phyloP scores from a whole-genome alignment of 805 yeast species.

The Barnettozyma botsteinii region DNA sequence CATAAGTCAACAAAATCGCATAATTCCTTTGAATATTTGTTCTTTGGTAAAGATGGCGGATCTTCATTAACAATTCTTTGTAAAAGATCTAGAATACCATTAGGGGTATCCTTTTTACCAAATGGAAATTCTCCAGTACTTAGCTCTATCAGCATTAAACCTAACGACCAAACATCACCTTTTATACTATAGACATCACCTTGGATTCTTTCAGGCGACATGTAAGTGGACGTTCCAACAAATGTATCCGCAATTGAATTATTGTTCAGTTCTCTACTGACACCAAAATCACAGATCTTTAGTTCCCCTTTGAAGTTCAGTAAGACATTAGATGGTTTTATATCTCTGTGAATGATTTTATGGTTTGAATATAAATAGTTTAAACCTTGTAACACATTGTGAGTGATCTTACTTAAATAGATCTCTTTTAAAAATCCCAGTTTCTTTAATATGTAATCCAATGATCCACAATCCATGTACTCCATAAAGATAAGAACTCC shows the following conservation, averaged over 20 bases:
- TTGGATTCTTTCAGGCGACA: constrained; percentile 97
- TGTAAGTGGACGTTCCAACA: constrained; percentile 96
- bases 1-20: constrained; percentile 71
- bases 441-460: constrained; percentile 66
- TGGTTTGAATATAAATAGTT: constrained; percentile 77
- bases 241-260: constrained; percentile 90
- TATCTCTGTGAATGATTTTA: constrained; percentile 90
- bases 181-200: constrained; percentile 92
- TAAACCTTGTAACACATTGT: constrained; percentile 73
- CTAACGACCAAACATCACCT: constrained; percentile 96
- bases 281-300: constrained; percentile 96
- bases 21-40: constrained; percentile 38
- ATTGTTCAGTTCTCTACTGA: constrained; percentile 82
- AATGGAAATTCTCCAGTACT: constrained; percentile 84
- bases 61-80: constrained; percentile 93
- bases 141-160: constrained; percentile 81
- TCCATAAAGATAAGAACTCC: constrained; percentile 93
- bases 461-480: constrained; percentile 90
- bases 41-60: constrained; percentile 64
- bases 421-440: constrained; percentile 62
- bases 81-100: constrained; percentile 82
- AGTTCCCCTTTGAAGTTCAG: constrained; percentile 82
- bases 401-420: constrained; percentile 68
- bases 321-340: constrained; percentile 90
- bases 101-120: constrained; percentile 59